A percentile compares a stretch with the other conserved stretches of the same genome.
Conservation (phyloP, 768 basidiomycete genomes). For the Amanita fuliginea region DNA sequence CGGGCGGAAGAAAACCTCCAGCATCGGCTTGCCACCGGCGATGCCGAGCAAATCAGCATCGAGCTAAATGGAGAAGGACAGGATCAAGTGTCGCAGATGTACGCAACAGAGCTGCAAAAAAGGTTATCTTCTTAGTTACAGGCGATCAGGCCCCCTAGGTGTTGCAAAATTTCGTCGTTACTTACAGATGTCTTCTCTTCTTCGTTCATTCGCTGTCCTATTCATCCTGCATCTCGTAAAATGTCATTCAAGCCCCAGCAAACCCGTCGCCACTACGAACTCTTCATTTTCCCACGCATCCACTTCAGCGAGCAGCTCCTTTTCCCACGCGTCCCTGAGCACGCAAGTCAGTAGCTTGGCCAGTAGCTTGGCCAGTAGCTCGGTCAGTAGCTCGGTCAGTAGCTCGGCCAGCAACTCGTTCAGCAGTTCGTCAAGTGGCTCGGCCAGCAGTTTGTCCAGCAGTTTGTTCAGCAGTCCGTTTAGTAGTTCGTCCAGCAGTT, state of each 20-base stretch:
- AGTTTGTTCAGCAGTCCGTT: neutral
- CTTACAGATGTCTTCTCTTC: neutral
- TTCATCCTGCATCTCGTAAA: neutral
- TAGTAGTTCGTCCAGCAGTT: neutral
- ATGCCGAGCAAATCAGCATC: conserved; percentile 34
- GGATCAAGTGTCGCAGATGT: conserved; percentile 4
- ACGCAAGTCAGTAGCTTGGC: neutral
- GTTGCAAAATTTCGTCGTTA: no score
- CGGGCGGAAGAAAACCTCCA: conserved; percentile 22
- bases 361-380: no score
- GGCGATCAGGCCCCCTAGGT: neutral
- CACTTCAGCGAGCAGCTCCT: neutral
- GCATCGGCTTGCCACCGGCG: conserved; percentile 25
- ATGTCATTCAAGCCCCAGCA: neutral
- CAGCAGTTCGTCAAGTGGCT: no score
- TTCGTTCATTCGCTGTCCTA: neutral
- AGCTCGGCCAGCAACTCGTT: no score
- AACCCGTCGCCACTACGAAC: no score
- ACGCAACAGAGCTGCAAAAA: conserved; percentile 1
- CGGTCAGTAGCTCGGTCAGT: no score
- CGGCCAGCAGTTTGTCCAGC: neutral
- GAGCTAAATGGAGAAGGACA: conserved; percentile 16
- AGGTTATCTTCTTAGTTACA: neutral
- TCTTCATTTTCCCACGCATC: neutral
- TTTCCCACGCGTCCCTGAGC: neutral